Conservation (phyloP, 345 rosid genomes). For the Chamaenerion angustifolium region DNA sequence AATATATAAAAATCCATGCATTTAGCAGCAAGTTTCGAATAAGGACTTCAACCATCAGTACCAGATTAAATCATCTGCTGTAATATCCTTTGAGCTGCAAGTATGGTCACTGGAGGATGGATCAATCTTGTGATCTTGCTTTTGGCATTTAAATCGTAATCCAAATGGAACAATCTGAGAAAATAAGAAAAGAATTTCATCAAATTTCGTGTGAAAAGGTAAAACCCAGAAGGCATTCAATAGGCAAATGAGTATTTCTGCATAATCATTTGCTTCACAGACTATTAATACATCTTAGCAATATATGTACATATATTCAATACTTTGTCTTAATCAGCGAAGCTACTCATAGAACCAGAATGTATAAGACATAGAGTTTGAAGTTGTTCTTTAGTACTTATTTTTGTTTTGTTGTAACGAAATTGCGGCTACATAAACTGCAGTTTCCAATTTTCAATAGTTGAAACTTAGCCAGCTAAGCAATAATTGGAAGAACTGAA, state of each 20-base stretch:
- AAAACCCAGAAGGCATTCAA: neutral
- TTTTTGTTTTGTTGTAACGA: no score
- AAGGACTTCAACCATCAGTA: conserved; percentile 8
- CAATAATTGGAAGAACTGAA: no score
- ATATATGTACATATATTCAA: no score
- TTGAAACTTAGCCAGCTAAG: no score
- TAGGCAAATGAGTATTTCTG: neutral
- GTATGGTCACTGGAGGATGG: conserved; percentile 18
- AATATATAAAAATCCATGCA: neutral
- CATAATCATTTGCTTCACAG: neutral
- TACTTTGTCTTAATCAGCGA: no score
- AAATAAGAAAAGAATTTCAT: neutral
- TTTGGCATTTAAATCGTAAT: conserved; percentile 47
- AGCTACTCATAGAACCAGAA: no score
- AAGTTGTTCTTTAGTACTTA: no score
- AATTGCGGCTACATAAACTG: no score
- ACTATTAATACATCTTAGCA: neutral
- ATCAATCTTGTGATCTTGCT: conserved; percentile 18
- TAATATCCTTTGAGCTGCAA: conserved; percentile 11
- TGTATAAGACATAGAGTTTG: no score
- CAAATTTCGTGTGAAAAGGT: neutral
- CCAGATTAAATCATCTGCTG: conserved; percentile 59
- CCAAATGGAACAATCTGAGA: conserved; percentile 52
- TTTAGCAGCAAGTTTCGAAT: neutral
- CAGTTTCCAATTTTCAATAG: no score